Base-by-base conservation (phyloP, 2,329 filamentous ascomycete genomes). In the Magnaporthiopsis rhizophila region DNA sequence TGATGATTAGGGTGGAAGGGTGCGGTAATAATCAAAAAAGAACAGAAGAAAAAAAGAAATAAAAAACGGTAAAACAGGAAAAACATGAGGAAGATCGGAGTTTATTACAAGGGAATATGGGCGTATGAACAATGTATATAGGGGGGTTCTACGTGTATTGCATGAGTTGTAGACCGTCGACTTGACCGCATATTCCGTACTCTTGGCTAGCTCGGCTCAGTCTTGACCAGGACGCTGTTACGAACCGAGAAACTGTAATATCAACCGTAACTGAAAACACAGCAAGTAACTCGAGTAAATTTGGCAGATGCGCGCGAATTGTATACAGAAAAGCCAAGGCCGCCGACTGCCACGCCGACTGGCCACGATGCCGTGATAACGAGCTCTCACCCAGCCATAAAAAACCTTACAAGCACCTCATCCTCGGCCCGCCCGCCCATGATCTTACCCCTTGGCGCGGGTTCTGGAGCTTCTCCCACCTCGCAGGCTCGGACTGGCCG, bases 1-100 rank as follows among this genome's bases (percentile, higher is more conserved):
- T 7, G 85, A 86, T 8, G 85, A 88, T 1, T 84, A 86, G 0
- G 77, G 80, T 0, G 76, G 78, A 8, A 73, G 75, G 6, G 6
- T 65, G 64, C 0, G 61, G 59, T 8, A 38, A 38, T 13, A 38
- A 38, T 2, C 7, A 38, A 4, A 38, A 38, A 13, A 12, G 15
- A 38, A 64, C 58, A 11, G 57, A 56, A 4, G 64, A 68, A 3
- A 60, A 64, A 9, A 60, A 64, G 9, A 9, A 36, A 36, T 2
- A 36, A 36, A 9, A 34, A 36, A 38, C 2, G 12, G 15, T 30
- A 38, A 38, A 38, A 61, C 58, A 8, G 45, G 56, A 3, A 65
- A 68, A 3, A 60, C 62, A 15, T 58, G 63, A 8, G 64, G 66
- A 1, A 28, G 7, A 28, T 11, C 11, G 36, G 58, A 59, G 58